These are phyloP conservation scores for Metschnikowia kunwiensis DNA, from an alignment of 805 yeast species.

Conservation along the genomic window DNA sequence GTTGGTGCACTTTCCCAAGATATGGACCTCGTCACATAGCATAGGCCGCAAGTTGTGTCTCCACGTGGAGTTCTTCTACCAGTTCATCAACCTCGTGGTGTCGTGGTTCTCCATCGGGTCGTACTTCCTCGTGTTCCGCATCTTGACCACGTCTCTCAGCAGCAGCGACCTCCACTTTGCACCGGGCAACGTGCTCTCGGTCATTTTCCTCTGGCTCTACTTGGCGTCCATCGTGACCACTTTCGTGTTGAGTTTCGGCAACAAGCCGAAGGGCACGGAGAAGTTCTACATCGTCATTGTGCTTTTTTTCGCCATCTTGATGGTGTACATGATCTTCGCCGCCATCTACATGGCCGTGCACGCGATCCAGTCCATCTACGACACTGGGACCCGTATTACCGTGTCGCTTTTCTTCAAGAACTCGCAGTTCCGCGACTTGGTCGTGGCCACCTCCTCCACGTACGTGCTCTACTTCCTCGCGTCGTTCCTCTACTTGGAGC, in stretches of 20 bases:
- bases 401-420: conserved; percentile 46
- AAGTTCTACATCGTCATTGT: conserved; percentile 52
- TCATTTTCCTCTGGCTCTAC: conserved; percentile 54
- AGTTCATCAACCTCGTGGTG: conserved; percentile 49
- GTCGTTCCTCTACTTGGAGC: conserved; percentile 57
- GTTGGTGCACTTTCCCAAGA: conserved; percentile 51
- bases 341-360: conserved; percentile 57
- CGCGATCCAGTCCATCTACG: conserved; percentile 40
- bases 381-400: conserved; percentile 39
- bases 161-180: conserved; percentile 38
- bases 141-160: conserved; percentile 52
- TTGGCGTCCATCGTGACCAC: conserved; percentile 55
- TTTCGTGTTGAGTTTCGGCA: conserved; percentile 62
- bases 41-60: conserved; percentile 46
- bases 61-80: conserved; percentile 56
- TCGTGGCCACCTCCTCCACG: conserved; percentile 58
- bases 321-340: conserved; percentile 56
- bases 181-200: conserved; percentile 48
- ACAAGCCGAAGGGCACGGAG: conserved; percentile 60
- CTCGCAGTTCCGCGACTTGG: conserved; percentile 45
- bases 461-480: conserved; percentile 60
- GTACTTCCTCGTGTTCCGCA: conserved; percentile 61
- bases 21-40: conserved; percentile 56
- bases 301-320: conserved; percentile 55
- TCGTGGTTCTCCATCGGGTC: conserved; percentile 65